Evolutionary conservation across 1,139 yeast genomes (phyloP), one percentile per base, ranked within the genome.

Genomic region (Magnusiomyces suaveolens): DNA sequence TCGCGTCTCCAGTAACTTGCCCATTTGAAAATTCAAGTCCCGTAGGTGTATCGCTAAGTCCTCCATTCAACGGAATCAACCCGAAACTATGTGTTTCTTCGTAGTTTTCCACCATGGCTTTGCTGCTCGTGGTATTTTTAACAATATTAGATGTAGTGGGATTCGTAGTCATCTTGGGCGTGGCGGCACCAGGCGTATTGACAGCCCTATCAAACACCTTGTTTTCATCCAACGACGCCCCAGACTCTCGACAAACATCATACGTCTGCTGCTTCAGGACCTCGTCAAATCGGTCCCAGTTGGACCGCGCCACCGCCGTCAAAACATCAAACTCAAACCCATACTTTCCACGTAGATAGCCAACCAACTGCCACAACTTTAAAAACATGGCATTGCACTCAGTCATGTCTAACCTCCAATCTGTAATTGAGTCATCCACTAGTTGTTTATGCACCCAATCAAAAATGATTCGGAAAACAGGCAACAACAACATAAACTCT

Each of bases 11-110:
- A 46, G 10, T 12, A 39, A 14, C 48, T 23, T 24, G 43, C n/a
- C 4, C n/a, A n/a, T n/a, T n/a, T n/a, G 18, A 18, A 14, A 46
- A 23, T 2, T 44, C 55, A 33, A 56, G 50, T 3, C 58, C 58
- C 29, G 51, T 51, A 2, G 58, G 58, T 4, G 54, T 52, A 21
- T 56, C 58, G 36, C 54, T 52, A 16, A 56, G 39, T 12, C 58
- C 58, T 12, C 58, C 58, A 46, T 56, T 50, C 26, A 56, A 33
- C 2, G 58, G 46, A 14, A 53, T 39, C 6, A 56, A 46, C 1
- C 58, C 58, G 16, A 52, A 51, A 23, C 58, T 46, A 33, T 56
- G 54, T 1, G 53, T 46, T 38, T 56, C 56, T 36, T 56, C 58
- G 44, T 52, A 54, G 38, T 52, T 41, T 32, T 52, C 53, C 4